Conservation (phyloP, 2,329 filamentous ascomycete species). For the Chrysosporium queenslandicum region DNA sequence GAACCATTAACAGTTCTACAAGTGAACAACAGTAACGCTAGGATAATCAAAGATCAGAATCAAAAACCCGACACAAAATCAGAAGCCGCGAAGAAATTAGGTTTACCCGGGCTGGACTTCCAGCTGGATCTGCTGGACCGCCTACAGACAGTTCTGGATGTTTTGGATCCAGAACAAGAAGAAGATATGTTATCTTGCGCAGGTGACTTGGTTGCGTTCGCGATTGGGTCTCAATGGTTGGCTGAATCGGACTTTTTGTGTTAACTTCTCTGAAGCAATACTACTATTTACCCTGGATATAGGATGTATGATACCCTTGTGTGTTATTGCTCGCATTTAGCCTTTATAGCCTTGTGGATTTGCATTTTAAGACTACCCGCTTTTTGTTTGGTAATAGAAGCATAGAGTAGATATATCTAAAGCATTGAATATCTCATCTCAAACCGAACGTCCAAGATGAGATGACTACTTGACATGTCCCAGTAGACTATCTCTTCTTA, state of each 20-base stretch:
- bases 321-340: neutral
- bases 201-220: slow-evolving; percentile 36
- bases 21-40: slow-evolving; percentile 21
- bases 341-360: neutral
- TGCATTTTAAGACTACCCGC: no score
- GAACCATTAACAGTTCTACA: slow-evolving; percentile 28
- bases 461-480: no score
- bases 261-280: neutral
- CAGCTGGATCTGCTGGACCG: slow-evolving; percentile 27
- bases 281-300: no score
- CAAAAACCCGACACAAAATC: slow-evolving; percentile 1
- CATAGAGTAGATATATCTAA: no score
- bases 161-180: slow-evolving; percentile 25
- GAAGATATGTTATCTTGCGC: slow-evolving; percentile 36
- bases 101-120: slow-evolving; percentile 12
- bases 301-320: neutral
- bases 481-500: neutral
- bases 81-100: slow-evolving; percentile 9
- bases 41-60: neutral
- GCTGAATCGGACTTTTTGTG: slow-evolving; percentile 32
- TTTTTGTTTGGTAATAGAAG: no score
- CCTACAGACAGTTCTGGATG: slow-evolving; percentile 26
- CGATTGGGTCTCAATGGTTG: slow-evolving; percentile 36
- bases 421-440: no score
- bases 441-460: no score